Conservation (phyloP, 495 filamentous ascomycete species). For the Talaromyces liani region DNA sequence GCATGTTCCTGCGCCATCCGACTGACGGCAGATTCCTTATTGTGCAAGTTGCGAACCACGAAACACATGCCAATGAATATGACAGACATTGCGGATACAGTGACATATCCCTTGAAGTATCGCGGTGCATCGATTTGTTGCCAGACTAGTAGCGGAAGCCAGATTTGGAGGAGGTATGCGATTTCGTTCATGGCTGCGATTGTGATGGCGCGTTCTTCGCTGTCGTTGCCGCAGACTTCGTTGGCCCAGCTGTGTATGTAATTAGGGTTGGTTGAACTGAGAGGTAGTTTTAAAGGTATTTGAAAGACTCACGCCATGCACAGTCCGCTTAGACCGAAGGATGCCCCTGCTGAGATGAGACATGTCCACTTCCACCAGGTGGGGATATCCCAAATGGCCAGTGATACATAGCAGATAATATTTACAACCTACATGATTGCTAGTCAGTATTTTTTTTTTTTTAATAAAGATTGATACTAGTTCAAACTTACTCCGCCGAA, state of each 20-base stretch:
- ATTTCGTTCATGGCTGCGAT: slow-evolving; percentile 44
- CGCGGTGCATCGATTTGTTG: slow-evolving; percentile 42
- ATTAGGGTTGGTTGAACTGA: slow-evolving; percentile 9
- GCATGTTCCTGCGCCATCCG: background rate
- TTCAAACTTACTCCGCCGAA: slow-evolving; percentile 35
- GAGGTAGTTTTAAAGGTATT: background rate
- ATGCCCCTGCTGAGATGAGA: slow-evolving; percentile 30
- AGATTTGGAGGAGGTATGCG: slow-evolving; percentile 42
- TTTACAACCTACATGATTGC: slow-evolving; percentile 22
- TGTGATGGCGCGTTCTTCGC: slow-evolving; percentile 44
- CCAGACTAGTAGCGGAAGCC: slow-evolving; percentile 44
- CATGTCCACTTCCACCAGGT: slow-evolving; percentile 36
- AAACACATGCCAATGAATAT: slow-evolving; percentile 24
- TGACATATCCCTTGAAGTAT: slow-evolving; percentile 43
- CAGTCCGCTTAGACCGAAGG: slow-evolving; percentile 32
- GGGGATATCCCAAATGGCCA: slow-evolving; percentile 41
- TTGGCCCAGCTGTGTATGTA: slow-evolving; percentile 34
- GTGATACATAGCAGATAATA: slow-evolving; percentile 32
- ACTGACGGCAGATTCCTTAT: slow-evolving; percentile 17
- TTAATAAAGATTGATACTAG: background rate
- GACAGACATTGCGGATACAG: slow-evolving; percentile 25
- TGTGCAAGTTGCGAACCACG: slow-evolving; percentile 26
- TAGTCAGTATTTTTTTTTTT: background rate
- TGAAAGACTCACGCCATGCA: slow-evolving; percentile 30
- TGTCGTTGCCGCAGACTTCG: slow-evolving; percentile 41